Conservation (phyloP, 106 monocot genomes). For the Dendrobium nobile region DNA sequence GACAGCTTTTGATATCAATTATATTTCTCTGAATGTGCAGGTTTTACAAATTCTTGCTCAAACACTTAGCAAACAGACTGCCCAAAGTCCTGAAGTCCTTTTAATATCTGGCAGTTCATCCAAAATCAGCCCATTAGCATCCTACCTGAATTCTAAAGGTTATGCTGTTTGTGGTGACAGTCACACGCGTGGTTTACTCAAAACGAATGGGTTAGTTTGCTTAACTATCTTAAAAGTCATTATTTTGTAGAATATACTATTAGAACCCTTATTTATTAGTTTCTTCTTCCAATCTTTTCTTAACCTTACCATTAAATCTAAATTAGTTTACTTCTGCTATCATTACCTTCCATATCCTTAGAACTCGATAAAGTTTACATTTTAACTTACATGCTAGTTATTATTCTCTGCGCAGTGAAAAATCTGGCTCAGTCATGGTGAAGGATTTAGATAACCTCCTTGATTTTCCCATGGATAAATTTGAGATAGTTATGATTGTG, state of each 20-base stretch:
- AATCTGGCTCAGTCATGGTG: background rate
- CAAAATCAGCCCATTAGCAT: background rate
- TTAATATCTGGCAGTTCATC: background rate
- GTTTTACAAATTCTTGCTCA: conserved; percentile 3
- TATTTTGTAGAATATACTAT: background rate
- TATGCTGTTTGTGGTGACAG: background rate
- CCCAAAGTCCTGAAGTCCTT: background rate
- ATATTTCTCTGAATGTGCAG: background rate
- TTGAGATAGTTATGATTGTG: conserved; percentile 15
- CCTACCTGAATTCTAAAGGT: background rate
- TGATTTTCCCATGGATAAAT: conserved; percentile 6
- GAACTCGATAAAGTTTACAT: background rate
- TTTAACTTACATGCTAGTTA: too few relatives aligned
- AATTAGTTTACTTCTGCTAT: background rate
- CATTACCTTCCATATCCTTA: background rate
- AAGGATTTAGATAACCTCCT: conserved; percentile 14
- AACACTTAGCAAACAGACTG: background rate
- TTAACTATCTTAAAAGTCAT: background rate
- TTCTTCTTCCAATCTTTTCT: background rate
- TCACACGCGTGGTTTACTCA: background rate
- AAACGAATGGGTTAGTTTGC: background rate
- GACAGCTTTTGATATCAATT: background rate
- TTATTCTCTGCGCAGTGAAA: background rate
- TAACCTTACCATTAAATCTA: background rate
- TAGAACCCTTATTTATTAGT: background rate